Percentiles rank a stretch among this genome's conserved stretches.
phyloP scores from a whole-genome alignment of 306 rosid species.

The Calophaca sinica region DNA sequence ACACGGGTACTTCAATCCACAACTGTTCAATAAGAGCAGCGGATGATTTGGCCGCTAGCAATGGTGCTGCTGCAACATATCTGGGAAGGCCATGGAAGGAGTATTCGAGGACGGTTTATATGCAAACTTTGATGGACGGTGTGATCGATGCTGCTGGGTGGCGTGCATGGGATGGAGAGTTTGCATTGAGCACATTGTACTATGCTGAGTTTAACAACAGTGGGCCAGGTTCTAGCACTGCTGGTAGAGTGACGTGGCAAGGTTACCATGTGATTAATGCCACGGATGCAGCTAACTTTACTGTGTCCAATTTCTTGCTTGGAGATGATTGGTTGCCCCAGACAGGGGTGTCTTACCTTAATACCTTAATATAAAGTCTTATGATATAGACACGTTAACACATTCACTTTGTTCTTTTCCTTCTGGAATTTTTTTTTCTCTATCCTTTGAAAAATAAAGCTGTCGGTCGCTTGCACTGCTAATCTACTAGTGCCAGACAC shows the following conservation, averaged over 20 bases:
- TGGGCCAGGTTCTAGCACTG: slow-evolving; percentile 71
- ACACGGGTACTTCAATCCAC: slow-evolving; percentile 78
- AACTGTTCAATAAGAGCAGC: slow-evolving; percentile 72
- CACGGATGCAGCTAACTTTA: slow-evolving; percentile 75
- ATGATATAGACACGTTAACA: not conserved
- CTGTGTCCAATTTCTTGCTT: slow-evolving; percentile 67
- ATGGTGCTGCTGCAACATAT: slow-evolving; percentile 50
- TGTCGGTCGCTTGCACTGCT: slow-evolving; percentile 1
- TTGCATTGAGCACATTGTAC: slow-evolving; percentile 74
- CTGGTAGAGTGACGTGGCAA: slow-evolving; percentile 67
- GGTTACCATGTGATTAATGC: slow-evolving; percentile 75
- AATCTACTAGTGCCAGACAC: not conserved
- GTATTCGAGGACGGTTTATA: slow-evolving; percentile 76
- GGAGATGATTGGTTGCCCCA: slow-evolving; percentile 81
- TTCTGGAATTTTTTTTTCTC: not conserved
- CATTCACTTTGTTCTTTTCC: slow-evolving; percentile 15
- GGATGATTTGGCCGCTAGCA: slow-evolving; percentile 57
- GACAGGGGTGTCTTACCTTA: slow-evolving; percentile 70
- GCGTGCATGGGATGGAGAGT: slow-evolving; percentile 82
- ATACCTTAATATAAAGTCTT: slow-evolving; percentile 41
- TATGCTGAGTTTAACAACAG: slow-evolving; percentile 78
- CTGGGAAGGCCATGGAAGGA: slow-evolving; percentile 93
- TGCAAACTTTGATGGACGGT: slow-evolving; percentile 68
- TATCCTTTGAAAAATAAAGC: slow-evolving; percentile 16
- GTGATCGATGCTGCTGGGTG: slow-evolving; percentile 65